Evolutionary conservation across 2,329 filamentous ascomycete species (phyloP), one percentile per base, ranked within the genome.

Genomic region (Talaromyces sp.): DNA sequence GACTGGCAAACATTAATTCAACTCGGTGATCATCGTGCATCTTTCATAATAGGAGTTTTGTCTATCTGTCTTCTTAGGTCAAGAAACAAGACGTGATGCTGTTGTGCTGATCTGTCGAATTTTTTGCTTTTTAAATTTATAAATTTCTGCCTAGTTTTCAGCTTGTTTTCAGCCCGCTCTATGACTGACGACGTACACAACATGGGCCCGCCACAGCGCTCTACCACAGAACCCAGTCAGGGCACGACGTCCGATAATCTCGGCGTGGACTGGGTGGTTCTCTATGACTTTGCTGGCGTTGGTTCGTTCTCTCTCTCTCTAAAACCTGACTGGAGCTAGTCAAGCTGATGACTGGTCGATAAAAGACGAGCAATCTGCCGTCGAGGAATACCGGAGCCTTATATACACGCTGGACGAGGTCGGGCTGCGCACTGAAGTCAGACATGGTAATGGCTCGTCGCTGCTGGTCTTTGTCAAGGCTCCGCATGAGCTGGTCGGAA

Each of bases 341-440:
- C 10, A 57, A 53, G 63, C 61, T 65, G 64, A 66, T 51, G 61
- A 55, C 57, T 56, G 67, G 58, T 61, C 59, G 14, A 61, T 68
- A 92, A 91, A 89, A 68, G 87, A 85, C 68, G 77, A 80, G 44
- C 82, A 89, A 72, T 12, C 33, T n/a, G 91, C 92, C 16, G 85
- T 89, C 72, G 85, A 87, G 16, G 84, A 88, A 68, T 96, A 96
- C 72, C 85, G 89, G 65, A 87, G 89, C 70, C 87, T 98, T 47
- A 83, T 96, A 69, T 80, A 89, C 69, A 85, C 87, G 44, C 84
- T 99, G 44, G 86, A 89, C 34, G 81, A 83, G 56, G 90, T 93
- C 52, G 93, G 94, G n/a, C 83, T 98, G 65, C 86, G 89, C 50
- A 92, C 91, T 9, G 92, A 97, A 77, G 93, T 96, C 57, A 90